Conservation (phyloP, 2,329 filamentous ascomycete genomes). For the Didymella exigua region DNA sequence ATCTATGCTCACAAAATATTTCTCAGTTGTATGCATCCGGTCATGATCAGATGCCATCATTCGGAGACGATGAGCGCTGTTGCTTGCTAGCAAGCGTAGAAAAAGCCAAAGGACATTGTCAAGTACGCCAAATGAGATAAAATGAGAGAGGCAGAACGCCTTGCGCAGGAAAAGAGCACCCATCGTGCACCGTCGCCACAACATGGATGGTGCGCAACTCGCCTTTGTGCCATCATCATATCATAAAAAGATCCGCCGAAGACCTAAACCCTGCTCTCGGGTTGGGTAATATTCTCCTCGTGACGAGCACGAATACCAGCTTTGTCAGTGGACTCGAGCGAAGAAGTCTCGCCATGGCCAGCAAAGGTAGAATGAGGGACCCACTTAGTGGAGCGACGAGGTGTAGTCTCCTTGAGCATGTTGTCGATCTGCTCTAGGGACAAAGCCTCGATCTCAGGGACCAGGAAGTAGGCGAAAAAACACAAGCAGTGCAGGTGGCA, state of each 20-base stretch:
- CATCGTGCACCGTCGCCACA: neutral
- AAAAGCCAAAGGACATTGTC: neutral
- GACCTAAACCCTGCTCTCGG: conserved; percentile 2
- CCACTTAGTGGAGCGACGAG: conserved; percentile 76
- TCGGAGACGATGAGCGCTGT: neutral
- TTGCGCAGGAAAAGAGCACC: neutral
- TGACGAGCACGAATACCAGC: neutral
- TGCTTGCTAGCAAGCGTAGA: neutral
- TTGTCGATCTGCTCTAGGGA: conserved; percentile 78
- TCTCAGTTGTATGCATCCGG: neutral
- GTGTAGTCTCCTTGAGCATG: conserved; percentile 84
- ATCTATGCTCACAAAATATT: neutral
- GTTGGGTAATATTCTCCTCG: neutral
- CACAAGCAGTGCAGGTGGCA: conserved; percentile 56
- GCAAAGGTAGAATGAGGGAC: conserved; percentile 71
- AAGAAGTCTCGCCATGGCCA: conserved; percentile 15
- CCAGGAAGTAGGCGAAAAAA: conserved; percentile 74
- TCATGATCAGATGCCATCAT: neutral
- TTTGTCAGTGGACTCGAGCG: conserved; percentile 15
- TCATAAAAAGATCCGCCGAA: neutral
- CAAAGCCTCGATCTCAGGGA: conserved; percentile 80
- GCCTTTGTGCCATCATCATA: neutral
- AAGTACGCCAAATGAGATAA: neutral
- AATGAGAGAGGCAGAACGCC: neutral
- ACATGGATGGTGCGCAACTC: neutral